Percentiles rank a stretch among this genome's conserved stretches.
Evolutionary conservation across 495 filamentous ascomycete species (phyloP).

Genomic region (Penicillium cataractarum): DNA sequence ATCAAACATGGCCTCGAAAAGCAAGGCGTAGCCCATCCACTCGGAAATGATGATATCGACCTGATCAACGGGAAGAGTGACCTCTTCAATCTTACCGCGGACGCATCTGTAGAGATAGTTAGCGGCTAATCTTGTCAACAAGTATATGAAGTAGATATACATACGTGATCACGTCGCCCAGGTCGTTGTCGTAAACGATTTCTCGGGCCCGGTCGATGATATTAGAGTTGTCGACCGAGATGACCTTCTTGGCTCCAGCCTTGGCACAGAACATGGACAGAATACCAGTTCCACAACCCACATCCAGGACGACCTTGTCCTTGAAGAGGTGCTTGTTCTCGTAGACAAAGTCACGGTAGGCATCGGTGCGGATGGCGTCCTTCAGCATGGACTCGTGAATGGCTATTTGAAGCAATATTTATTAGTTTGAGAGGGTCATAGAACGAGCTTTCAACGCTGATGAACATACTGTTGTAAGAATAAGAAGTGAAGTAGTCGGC

Average conservation of each 20-base stretch:
- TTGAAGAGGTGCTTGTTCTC: constrained; percentile 89
- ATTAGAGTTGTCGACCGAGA: constrained; percentile 90
- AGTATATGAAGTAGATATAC: constrained; percentile 6
- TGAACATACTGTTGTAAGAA: constrained; percentile 66
- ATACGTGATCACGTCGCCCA: constrained; percentile 77
- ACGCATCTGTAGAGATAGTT: constrained; percentile 51
- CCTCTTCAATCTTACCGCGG: constrained; percentile 92
- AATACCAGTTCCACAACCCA: constrained; percentile 91
- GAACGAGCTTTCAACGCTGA: background rate
- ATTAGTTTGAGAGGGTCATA: constrained; percentile 21
- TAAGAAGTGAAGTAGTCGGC: constrained; percentile 84
- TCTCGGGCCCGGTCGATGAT: constrained; percentile 88
- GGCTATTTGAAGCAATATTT: constrained; percentile 43
- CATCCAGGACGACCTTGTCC: constrained; percentile 88
- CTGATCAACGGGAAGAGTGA: constrained; percentile 73
- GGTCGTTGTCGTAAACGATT: constrained; percentile 79
- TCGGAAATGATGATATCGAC: constrained; percentile 97
- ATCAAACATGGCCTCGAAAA: constrained; percentile 95
- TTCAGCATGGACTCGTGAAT: constrained; percentile 96
- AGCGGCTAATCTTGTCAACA: constrained; percentile 9
- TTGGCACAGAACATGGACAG: constrained; percentile 93
- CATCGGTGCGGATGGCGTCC: constrained; percentile 66
- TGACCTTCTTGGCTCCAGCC: constrained; percentile 87
- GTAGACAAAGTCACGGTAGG: constrained; percentile 72
- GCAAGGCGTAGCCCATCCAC: constrained; percentile 95